These are phyloP conservation scores for Geranium rotundifolium DNA, from an alignment of 345 rosid species.

Conservation along the genomic window DNA sequence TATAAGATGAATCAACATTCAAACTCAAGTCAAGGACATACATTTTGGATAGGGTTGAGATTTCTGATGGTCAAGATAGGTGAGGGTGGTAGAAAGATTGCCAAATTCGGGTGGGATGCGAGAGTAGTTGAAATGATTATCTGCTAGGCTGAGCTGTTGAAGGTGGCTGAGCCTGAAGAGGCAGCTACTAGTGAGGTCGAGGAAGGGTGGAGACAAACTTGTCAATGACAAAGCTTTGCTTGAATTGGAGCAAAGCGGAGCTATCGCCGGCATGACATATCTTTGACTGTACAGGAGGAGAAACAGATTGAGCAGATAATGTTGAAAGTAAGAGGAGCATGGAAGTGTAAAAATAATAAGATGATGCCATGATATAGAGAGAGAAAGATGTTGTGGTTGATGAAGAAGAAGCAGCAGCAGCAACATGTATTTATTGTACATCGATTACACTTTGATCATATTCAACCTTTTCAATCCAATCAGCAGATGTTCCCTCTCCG, in stretches of 20 bases:
- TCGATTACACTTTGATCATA: too few species aligned
- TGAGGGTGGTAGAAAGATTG: background rate
- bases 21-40: background rate
- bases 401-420: too few species aligned
- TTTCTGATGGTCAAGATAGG: constrained; percentile 1
- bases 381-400: too few species aligned
- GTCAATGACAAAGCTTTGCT: background rate
- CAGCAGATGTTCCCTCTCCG: too few species aligned
- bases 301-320: too few species aligned
- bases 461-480: too few species aligned
- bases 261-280: constrained; percentile 1
- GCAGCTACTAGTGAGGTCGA: background rate
- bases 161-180: background rate
- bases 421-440: too few species aligned
- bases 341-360: too few species aligned
- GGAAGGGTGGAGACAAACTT: background rate
- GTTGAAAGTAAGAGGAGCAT: too few species aligned
- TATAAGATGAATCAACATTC: too few species aligned
- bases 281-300: background rate
- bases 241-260: constrained; percentile 5
- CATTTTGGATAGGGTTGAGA: background rate
- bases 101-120: background rate
- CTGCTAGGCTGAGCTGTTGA: background rate
- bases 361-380: too few species aligned
- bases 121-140: background rate